These are phyloP conservation scores for Coffea eugenioides DNA, from an alignment of 257 asterid genomes.

Conservation along the genomic window DNA sequence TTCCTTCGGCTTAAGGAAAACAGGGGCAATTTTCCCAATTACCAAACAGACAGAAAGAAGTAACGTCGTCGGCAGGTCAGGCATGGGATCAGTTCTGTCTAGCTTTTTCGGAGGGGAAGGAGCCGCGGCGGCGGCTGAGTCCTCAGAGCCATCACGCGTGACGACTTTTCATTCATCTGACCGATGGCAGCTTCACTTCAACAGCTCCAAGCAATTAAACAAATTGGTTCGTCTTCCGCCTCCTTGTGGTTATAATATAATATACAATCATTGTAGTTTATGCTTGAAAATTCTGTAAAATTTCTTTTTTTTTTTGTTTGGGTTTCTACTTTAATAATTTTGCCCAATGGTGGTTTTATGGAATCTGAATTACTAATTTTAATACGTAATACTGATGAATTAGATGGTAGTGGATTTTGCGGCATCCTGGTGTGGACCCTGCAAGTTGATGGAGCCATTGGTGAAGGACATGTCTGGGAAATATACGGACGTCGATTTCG, in stretches of 20 bases:
- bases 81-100: conserved; percentile 50
- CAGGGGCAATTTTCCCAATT: neutral
- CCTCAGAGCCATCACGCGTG: conserved; percentile 65
- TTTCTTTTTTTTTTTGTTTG: neutral
- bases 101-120: conserved; percentile 29
- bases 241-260: no score
- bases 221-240: conserved; percentile 49
- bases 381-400: conserved; percentile 1
- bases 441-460: conserved; percentile 78
- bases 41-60: neutral
- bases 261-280: neutral
- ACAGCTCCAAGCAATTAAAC: conserved; percentile 58
- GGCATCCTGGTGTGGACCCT: conserved; percentile 94
- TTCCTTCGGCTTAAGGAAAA: neutral
- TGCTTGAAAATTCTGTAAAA: neutral
- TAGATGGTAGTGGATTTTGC: conserved; percentile 87
- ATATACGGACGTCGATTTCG: conserved; percentile 68
- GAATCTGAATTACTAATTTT: conserved; percentile 22
- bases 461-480: conserved; percentile 51
- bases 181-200: conserved; percentile 77
- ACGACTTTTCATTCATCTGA: conserved; percentile 60
- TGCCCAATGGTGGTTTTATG: neutral
- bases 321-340: neutral
- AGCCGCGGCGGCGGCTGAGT: conserved; percentile 30
- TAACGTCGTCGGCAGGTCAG: neutral